Conservation (phyloP, 202 grass and related monocot genomes). For the Eragrostis tef region DNA sequence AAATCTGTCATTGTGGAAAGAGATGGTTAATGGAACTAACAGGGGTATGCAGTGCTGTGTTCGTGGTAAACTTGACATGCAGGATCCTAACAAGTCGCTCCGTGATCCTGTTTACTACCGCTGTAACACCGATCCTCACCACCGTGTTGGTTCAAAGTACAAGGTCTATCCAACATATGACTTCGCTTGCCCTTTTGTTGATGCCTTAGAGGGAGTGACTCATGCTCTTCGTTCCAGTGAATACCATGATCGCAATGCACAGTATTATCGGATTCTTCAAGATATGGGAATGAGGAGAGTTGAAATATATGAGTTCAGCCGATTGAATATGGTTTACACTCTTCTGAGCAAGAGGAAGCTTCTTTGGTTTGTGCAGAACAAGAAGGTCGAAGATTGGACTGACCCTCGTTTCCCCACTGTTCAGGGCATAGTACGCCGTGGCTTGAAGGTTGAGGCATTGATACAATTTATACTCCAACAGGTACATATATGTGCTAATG, state of each 20-base stretch:
- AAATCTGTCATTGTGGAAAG: constrained; percentile 77
- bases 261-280: constrained; percentile 74
- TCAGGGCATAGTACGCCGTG: constrained; percentile 82
- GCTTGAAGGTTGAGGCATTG: constrained; percentile 77
- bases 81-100: constrained; percentile 76
- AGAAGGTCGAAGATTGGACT: constrained; percentile 83
- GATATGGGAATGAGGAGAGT: constrained; percentile 73
- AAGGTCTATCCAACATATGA: constrained; percentile 85
- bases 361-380: constrained; percentile 91
- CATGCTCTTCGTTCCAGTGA: constrained; percentile 88
- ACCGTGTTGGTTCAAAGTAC: constrained; percentile 72
- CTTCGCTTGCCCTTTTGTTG: constrained; percentile 89
- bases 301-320: constrained; percentile 87
- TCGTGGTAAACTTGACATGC: constrained; percentile 77
- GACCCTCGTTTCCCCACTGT: constrained; percentile 87
- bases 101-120: constrained; percentile 88
- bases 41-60: constrained; percentile 77
- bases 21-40: constrained; percentile 71
- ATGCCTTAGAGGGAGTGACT: constrained; percentile 68
- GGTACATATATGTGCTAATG: constrained; percentile 43
- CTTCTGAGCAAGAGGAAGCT: constrained; percentile 86
- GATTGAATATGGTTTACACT: constrained; percentile 91
- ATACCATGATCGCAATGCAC: constrained; percentile 89
- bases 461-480: constrained; percentile 94
- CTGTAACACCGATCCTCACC: constrained; percentile 65